A percentile compares a stretch with the other conserved stretches of the same genome.
These are phyloP conservation scores for Chalara sp. DNA, from an alignment of 2,329 filamentous ascomycete species.

Conservation along the genomic window DNA sequence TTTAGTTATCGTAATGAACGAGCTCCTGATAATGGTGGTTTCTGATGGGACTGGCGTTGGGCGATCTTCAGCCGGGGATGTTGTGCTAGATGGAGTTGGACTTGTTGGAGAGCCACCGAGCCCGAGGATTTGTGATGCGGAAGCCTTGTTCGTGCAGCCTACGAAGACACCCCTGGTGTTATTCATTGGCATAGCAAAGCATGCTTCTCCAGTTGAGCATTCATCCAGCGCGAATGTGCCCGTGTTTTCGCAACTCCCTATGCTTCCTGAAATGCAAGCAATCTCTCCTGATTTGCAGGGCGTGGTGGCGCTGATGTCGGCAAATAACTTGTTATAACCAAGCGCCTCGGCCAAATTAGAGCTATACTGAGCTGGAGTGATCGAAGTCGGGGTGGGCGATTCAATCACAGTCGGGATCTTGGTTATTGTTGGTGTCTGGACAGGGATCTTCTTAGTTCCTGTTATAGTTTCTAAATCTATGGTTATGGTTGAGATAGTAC, in stretches of 20 bases:
- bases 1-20: background rate
- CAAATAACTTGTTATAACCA: constrained; percentile 22
- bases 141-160: constrained; percentile 36
- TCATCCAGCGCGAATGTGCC: constrained; percentile 39
- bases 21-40: background rate
- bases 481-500: background rate
- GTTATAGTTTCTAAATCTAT: constrained; percentile 1
- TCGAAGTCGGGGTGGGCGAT: constrained; percentile 5
- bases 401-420: constrained; percentile 6
- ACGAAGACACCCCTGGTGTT: constrained; percentile 40
- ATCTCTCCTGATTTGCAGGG: constrained; percentile 40
- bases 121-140: constrained; percentile 38
- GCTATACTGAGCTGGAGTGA: constrained; percentile 14
- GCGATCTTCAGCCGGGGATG: background rate
- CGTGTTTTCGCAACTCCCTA: constrained; percentile 37
- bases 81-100: background rate
- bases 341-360: constrained; percentile 26
- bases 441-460: background rate
- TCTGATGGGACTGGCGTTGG: background rate
- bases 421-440: constrained; percentile 11
- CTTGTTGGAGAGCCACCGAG: background rate
- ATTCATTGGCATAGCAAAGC: constrained; percentile 49
- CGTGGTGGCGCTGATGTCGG: constrained; percentile 31
- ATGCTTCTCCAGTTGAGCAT: constrained; percentile 30
- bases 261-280: constrained; percentile 45